Evolutionary conservation across 2,329 filamentous ascomycete genomes (phyloP), one percentile per base, ranked within the genome.

Genomic region (Pyrenophora seminiperda): DNA sequence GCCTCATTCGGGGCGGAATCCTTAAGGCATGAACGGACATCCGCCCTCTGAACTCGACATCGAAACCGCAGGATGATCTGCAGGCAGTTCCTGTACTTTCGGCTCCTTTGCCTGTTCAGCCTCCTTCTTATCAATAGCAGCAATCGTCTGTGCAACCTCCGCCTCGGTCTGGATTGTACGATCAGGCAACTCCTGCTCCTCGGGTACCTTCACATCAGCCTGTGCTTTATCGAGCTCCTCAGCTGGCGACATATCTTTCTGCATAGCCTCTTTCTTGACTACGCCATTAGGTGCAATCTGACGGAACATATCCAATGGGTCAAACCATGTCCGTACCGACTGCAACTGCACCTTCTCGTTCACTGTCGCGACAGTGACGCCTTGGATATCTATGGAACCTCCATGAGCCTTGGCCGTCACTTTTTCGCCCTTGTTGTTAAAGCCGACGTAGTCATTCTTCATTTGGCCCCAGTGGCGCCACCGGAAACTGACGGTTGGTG

Each of bases 391-490:
- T 50, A 88, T 85, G 2, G 70, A 50, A 0, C 81, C 80, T 27
- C 83, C 83, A 56, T 87, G 83, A 1, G 84, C 82, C 65, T 84
- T 83, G 42, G 81, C 79, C 0, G 75, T 82, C 29, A 88, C 79
- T 53, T 85, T 87, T 58, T 88, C 82, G 5, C 82, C 84, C 55
- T 81, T 79, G 63, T 83, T 77, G 56, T 88, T 86, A 46, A 82
- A 77, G 1, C 83, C 84, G 1, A 83, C 79, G 66, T 88, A 88
- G 63, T 88, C 85, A 53, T 81, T 82, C 73, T 82, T 82, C 81
- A 88, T 87, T 4, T 74, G 70, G 0, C 85, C 85, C 85, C 85
- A 88, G 67, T 88, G 86, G 4, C 85, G 76, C 85, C 85, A 88
- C 59, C 81, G 78, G 68, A 88, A 87, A 2, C 76, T 29, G 15